Evolutionary conservation across 495 filamentous ascomycete species (phyloP).

Genomic region (Podospora sp.): DNA sequence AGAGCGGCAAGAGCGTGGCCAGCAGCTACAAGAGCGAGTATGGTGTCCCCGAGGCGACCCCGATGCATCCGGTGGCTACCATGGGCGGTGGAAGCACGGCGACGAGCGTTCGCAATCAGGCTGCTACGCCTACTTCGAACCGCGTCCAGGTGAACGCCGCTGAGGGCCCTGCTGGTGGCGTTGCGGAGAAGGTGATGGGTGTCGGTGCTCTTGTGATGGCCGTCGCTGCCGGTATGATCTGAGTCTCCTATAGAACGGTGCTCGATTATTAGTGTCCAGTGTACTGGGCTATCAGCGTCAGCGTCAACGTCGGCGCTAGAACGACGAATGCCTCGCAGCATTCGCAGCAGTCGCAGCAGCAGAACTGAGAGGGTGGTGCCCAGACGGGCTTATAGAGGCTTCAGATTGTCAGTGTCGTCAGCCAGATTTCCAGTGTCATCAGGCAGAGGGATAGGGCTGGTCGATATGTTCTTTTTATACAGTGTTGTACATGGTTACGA

Average conservation of each 20-base stretch:
- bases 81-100: neutral
- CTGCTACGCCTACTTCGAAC: neutral
- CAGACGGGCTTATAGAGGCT: neutral
- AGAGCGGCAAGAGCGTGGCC: conserved; percentile 12
- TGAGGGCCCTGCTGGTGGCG: conserved; percentile 2
- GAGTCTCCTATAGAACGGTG: neutral
- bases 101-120: neutral
- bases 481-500: conserved; percentile 20
- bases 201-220: conserved; percentile 13
- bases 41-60: neutral
- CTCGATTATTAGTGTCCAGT: neutral
- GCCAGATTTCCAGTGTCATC: neutral
- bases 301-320: too few species aligned
- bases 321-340: too few species aligned
- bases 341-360: neutral
- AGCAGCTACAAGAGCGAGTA: conserved; percentile 16
- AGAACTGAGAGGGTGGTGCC: neutral
- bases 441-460: neutral
- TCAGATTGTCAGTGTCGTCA: conserved; percentile 6
- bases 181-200: conserved; percentile 8
- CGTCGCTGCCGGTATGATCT: conserved; percentile 19
- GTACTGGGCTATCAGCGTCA: too few species aligned
- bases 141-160: conserved; percentile 24
- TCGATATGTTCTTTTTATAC: conserved; percentile 4
- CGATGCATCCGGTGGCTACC: neutral